These are phyloP conservation scores for Raphanus hybrid DNA, from an alignment of 441 rosid genomes.

Conservation along the genomic window DNA sequence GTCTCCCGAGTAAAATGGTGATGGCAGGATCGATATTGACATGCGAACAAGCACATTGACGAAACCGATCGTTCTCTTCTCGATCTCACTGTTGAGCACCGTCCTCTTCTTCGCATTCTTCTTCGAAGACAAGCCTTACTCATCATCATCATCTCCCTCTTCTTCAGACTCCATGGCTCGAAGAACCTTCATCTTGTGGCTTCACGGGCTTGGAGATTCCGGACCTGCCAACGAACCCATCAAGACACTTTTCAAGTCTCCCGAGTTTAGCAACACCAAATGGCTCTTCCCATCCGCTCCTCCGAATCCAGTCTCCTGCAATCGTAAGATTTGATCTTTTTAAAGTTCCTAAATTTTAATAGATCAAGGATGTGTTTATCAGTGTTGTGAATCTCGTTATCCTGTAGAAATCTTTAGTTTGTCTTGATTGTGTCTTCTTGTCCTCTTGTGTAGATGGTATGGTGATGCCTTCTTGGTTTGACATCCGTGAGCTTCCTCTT, in stretches of 20 bases:
- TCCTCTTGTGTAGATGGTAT: constrained; percentile 67
- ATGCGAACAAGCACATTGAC: constrained; percentile 39
- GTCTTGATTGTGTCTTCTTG: not conserved
- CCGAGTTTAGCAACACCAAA: constrained; percentile 55
- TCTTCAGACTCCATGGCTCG: constrained; percentile 57
- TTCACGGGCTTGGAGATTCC: constrained; percentile 85
- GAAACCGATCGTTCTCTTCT: constrained; percentile 46
- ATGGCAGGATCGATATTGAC: constrained; percentile 29
- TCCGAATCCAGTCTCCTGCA: constrained; percentile 72
- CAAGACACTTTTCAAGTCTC: constrained; percentile 66
- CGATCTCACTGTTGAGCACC: constrained; percentile 36
- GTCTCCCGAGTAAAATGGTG: constrained; percentile 18
- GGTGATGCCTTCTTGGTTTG: constrained; percentile 95
- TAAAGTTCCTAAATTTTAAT: not conserved
- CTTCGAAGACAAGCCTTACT: constrained; percentile 35
- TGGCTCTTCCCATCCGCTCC: constrained; percentile 95
- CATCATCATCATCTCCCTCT: constrained; percentile 43
- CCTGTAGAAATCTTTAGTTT: not conserved
- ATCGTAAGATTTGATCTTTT: constrained; percentile 49
- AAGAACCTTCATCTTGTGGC: constrained; percentile 84
- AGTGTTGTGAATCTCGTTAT: not conserved
- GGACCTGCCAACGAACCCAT: constrained; percentile 94
- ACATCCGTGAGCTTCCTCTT: constrained; percentile 86
- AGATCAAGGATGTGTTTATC: not conserved
- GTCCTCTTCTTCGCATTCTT: constrained; percentile 41